Conservation (phyloP, 192 early-diverging fungal species). For the Gaertneriomyces sp. region DNA sequence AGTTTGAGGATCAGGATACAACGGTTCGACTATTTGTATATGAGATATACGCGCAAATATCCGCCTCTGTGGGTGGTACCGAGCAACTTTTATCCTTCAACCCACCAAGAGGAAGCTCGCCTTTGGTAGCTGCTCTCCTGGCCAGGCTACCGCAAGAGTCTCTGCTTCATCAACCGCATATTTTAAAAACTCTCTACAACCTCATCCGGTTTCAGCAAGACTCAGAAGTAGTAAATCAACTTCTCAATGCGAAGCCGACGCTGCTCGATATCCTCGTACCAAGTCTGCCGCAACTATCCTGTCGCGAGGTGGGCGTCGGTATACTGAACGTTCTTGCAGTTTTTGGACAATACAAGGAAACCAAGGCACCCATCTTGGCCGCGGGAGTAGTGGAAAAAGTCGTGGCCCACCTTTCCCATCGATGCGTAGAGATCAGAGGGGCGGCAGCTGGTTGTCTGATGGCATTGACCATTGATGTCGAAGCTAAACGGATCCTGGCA, state of each 20-base stretch:
- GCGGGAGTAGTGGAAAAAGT: conserved; percentile 38
- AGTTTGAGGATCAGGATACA: conserved; percentile 46
- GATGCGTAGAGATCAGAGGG: conserved; percentile 52
- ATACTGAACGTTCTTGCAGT: conserved; percentile 46
- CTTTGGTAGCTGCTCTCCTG: conserved; percentile 33
- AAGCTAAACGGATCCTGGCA: conserved; percentile 50
- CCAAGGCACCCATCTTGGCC: conserved; percentile 20
- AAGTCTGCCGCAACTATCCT: conserved; percentile 33
- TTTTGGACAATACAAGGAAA: no score
- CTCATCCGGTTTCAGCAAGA: conserved; percentile 39
- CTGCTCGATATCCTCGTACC: no score
- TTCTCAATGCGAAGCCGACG: no score
- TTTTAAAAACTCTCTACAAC: conserved; percentile 47
- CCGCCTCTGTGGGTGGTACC: conserved; percentile 31
- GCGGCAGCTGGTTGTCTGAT: conserved; percentile 54
- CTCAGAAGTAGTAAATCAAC: no score
- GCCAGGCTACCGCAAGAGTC: conserved; percentile 38
- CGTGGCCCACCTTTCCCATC: conserved; percentile 38
- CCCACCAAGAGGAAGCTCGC: neutral
- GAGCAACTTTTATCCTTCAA: conserved; percentile 5
- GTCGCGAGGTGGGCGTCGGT: conserved; percentile 36
- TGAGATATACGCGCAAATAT: conserved; percentile 38
- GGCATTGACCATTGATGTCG: conserved; percentile 53
- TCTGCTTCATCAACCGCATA: conserved; percentile 47
- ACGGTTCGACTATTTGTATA: conserved; percentile 41